Evolutionary conservation across 495 filamentous ascomycete species (phyloP), one percentile per base, ranked within the genome.

Genomic region (Lasiosphaeriaceae sp.): DNA sequence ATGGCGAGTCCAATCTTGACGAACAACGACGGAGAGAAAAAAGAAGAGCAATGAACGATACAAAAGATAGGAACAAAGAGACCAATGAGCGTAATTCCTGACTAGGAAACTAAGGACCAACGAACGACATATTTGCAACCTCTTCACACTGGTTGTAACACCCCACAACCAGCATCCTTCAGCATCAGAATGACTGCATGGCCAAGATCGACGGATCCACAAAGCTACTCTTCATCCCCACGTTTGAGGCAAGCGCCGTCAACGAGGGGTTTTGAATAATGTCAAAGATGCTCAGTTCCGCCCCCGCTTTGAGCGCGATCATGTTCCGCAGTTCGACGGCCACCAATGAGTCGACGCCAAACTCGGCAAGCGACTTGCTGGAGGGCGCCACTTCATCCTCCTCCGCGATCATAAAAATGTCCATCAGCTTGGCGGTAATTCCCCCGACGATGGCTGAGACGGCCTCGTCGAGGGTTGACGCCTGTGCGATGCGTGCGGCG

Each of bases 291-390:
- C 71, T 73, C 44, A 75, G 43, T 17, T 77, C 71, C 1, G 66
- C 68, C 0, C 58, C 70, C 11, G 62, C 66, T 54, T 67, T 65
- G 21, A 64, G 31, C 0, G 65, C 59, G 3, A 80, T 49, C 71
- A 71, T 78, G 45, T 75, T 76, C 31, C 77, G 59, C 39, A 81
- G 60, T 54, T 83, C 79, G 2, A 75, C 73, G 2, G 74, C 78
- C 12, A 80, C 65, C 43, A 82, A 68, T 8, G 68, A 74, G 53
- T 83, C 79, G 26, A 81, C 64, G 2, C 78, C 76, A 53, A 66
- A 80, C 2, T 55, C 62, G 0, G 61, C 51, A 35, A 71, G 52
- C 14, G 70, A 53, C 31, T 67, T 65, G n/a, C n/a, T n/a, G 2
- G 26, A 23, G 0, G 57, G 24, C 21, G 63, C 59, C 3, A 75